Evolutionary conservation across 1,139 yeast species (phyloP).

Genomic region (Candida smagusa): DNA sequence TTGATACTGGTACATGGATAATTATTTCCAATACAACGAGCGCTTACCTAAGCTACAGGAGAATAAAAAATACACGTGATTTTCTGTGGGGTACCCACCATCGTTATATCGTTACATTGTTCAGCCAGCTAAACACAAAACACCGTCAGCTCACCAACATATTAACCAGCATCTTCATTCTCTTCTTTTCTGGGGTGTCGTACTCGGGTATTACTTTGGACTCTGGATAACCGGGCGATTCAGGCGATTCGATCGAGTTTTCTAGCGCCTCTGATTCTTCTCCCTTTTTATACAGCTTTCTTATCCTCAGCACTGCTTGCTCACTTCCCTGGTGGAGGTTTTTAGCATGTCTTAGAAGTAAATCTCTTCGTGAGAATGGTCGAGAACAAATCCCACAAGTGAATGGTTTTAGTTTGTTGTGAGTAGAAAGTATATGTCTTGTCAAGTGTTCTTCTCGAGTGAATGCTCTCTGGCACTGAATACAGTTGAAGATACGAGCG

Average conservation of each 20-base stretch:
- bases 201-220: conserved; percentile 9
- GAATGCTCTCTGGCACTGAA: conserved; percentile 44
- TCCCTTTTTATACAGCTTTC: conserved; percentile 34
- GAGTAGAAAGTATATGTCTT: conserved; percentile 44
- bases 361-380: conserved; percentile 29
- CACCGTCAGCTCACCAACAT: conserved; percentile 38
- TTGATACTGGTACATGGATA: conserved; percentile 3
- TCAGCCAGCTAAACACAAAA: not conserved
- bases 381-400: conserved; percentile 30
- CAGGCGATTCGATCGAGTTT: conserved; percentile 1
- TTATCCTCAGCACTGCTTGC: conserved; percentile 42
- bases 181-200: conserved; percentile 31
- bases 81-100: not conserved
- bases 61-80: not conserved
- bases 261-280: conserved; percentile 7
- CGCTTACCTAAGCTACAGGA: not conserved
- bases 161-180: conserved; percentile 45
- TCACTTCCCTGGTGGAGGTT: conserved; percentile 33
- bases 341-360: conserved; percentile 30
- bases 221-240: not conserved
- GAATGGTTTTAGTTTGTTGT: conserved; percentile 46
- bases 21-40: too few species aligned
- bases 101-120: not conserved
- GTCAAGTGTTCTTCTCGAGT: conserved; percentile 49
- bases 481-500: conserved; percentile 42